Evolutionary conservation across 2,329 filamentous ascomycete genomes (phyloP).

Genomic region (Pseudogymnoascus sp.): DNA sequence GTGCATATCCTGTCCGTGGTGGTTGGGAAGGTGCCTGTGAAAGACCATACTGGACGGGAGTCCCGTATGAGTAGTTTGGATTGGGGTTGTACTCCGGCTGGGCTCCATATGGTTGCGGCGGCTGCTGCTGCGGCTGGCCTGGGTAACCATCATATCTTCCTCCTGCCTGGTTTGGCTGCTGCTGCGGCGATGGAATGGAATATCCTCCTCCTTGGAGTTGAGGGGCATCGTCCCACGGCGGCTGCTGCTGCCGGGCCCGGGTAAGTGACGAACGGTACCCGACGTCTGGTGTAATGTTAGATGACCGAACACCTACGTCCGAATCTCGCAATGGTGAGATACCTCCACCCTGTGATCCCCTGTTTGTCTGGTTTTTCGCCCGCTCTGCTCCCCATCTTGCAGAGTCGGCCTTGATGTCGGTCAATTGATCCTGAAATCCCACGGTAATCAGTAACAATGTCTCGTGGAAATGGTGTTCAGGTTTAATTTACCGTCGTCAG

Average conservation of each 20-base stretch:
- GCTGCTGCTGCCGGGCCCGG: constrained; percentile 31
- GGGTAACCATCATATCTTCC: not conserved
- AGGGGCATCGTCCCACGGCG: constrained; percentile 24
- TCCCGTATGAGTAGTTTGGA: not conserved
- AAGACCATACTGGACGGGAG: not conserved
- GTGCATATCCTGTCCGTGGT: not conserved
- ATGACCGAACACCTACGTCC: constrained; percentile 28
- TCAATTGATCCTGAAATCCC: constrained; percentile 43
- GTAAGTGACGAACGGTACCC: constrained; percentile 30
- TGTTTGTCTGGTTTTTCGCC: constrained; percentile 21
- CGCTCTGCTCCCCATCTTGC: constrained; percentile 40
- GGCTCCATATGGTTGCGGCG: not conserved
- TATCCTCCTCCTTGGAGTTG: constrained; percentile 18
- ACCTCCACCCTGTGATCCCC: constrained; percentile 29
- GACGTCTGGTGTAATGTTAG: constrained; percentile 30
- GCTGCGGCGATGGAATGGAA: constrained; percentile 16
- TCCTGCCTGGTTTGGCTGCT: constrained; percentile 16
- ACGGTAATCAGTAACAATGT: constrained; percentile 18
- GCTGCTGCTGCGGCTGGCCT: not conserved
- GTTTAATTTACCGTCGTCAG: constrained; percentile 61
- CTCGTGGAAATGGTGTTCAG: constrained; percentile 10
- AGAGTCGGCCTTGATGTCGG: constrained; percentile 47
- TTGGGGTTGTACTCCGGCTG: not conserved
- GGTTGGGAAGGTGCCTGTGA: not conserved
- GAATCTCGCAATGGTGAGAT: constrained; percentile 26